Evolutionary conservation across 805 yeast genomes (phyloP).

Genomic region (Wickerhamomyces alni): DNA sequence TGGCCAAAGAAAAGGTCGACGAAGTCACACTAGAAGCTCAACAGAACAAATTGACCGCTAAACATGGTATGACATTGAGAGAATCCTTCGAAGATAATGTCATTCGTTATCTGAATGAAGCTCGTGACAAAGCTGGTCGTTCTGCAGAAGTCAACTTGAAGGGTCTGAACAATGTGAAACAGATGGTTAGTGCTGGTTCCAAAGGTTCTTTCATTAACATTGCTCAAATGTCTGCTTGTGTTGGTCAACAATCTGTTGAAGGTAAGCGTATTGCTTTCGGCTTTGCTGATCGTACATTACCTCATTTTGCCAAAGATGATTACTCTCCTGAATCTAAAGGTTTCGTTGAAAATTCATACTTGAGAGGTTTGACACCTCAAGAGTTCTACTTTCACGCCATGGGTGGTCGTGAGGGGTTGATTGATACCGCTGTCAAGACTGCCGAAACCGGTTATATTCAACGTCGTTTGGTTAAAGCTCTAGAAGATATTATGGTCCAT

Average conservation of each 20-base stretch:
- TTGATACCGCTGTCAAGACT: slow-evolving; percentile 98
- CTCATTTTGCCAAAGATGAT: slow-evolving; percentile 97
- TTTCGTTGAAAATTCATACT: slow-evolving; percentile 93
- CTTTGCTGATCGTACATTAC: slow-evolving; percentile 90
- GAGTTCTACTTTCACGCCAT: slow-evolving; percentile 99
- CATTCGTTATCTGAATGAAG: slow-evolving; percentile 90
- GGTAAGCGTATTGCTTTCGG: slow-evolving; percentile 99
- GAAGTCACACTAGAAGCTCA: slow-evolving; percentile 92
- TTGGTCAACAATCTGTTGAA: slow-evolving; percentile 98
- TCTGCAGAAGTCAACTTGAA: slow-evolving; percentile 95
- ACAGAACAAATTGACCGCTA: slow-evolving; percentile 80
- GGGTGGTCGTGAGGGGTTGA: slow-evolving; percentile 99
- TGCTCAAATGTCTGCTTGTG: slow-evolving; percentile 99
- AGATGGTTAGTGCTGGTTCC: slow-evolving; percentile 98
- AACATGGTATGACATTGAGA: slow-evolving; percentile 99
- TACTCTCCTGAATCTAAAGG: slow-evolving; percentile 98
- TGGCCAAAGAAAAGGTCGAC: slow-evolving; percentile 91
- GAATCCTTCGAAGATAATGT: slow-evolving; percentile 98
- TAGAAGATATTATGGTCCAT: slow-evolving; percentile 96
- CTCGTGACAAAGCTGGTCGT: slow-evolving; percentile 99
- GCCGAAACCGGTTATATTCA: slow-evolving; percentile 99
- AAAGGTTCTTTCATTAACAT: slow-evolving; percentile 98
- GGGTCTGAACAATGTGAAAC: slow-evolving; percentile 92
- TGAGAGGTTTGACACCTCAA: slow-evolving; percentile 97
- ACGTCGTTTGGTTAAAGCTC: slow-evolving; percentile 94